Percentiles rank a stretch among this genome's conserved stretches.
Evolutionary conservation across 108 stramenopile genomes (phyloP).

Genomic region (Nitzschia sp.): DNA sequence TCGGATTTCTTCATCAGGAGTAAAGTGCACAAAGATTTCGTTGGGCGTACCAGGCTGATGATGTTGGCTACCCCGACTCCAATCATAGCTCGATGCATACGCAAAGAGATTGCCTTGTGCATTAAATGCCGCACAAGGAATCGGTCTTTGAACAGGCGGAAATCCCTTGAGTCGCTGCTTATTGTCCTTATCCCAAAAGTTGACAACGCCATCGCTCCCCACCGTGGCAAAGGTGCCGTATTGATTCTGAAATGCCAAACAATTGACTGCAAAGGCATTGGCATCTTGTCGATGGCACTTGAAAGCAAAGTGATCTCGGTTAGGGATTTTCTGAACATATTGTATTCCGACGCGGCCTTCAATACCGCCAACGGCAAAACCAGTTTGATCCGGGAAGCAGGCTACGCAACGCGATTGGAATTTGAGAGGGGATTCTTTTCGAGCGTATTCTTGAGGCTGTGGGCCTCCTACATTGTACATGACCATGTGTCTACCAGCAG

Average conservation of each 20-base stretch:
- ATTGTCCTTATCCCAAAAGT: conserved; percentile 95
- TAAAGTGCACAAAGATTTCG: conserved; percentile 84
- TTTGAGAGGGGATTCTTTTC: conserved; percentile 87
- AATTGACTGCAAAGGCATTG: conserved; percentile 88
- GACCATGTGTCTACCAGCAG: conserved; percentile 77
- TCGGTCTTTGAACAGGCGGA: conserved; percentile 56
- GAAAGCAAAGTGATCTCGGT: conserved; percentile 93
- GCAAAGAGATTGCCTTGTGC: conserved; percentile 90
- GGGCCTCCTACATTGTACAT: conserved; percentile 72
- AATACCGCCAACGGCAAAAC: conserved; percentile 94
- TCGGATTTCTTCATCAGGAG: conserved; percentile 86
- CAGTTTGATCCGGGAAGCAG: conserved; percentile 86
- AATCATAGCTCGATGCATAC: conserved; percentile 92
- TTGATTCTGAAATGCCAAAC: conserved; percentile 82
- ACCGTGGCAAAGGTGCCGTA: conserved; percentile 92
- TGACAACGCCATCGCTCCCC: conserved; percentile 90
- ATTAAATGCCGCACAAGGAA: conserved; percentile 87
- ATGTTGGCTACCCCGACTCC: conserved; percentile 80
- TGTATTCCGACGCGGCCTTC: conserved; percentile 98
- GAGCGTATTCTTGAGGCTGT: conserved; percentile 68
- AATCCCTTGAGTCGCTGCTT: conserved; percentile 93
- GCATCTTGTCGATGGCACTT: conserved; percentile 92
- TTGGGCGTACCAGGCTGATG: conserved; percentile 68
- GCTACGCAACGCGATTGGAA: conserved; percentile 86
- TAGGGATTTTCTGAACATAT: conserved; percentile 84